A percentile compares a stretch with the other conserved stretches of the same genome.
Evolutionary conservation across 768 basidiomycete genomes (phyloP).

Genomic region (Phaeolepiota aurea): DNA sequence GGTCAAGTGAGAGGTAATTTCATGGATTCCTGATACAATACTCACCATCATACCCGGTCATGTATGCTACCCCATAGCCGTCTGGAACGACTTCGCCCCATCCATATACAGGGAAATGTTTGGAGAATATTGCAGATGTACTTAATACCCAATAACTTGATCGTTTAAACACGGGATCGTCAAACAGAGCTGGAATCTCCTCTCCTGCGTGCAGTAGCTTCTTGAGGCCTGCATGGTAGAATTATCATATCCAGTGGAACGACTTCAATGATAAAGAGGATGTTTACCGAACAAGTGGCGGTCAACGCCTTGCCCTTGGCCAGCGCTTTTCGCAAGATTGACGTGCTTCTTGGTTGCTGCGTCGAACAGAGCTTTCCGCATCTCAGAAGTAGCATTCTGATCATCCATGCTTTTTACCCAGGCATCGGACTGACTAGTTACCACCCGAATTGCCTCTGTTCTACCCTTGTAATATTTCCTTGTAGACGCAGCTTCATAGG

Average conservation of each 20-base stretch:
- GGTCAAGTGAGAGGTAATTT: no score
- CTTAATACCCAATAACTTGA: slow-evolving; percentile 83
- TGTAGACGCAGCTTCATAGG: slow-evolving; percentile 95
- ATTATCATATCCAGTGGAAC: neutral
- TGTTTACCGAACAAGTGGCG: slow-evolving; percentile 75
- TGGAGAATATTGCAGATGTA: slow-evolving; percentile 85
- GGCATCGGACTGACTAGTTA: slow-evolving; percentile 65
- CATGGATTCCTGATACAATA: neutral
- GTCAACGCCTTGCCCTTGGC: slow-evolving; percentile 72
- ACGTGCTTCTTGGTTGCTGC: slow-evolving; percentile 60
- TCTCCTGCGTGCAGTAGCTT: slow-evolving; percentile 57
- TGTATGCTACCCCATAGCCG: slow-evolving; percentile 91
- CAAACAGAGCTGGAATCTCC: slow-evolving; percentile 59
- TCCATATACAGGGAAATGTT: slow-evolving; percentile 77
- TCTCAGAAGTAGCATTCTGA: slow-evolving; percentile 23
- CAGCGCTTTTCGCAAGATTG: slow-evolving; percentile 54
- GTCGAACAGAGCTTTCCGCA: slow-evolving; percentile 45
- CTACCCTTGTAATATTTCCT: slow-evolving; percentile 82
- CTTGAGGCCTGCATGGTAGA: slow-evolving; percentile 48
- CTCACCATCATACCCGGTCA: slow-evolving; percentile 81
- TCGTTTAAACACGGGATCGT: slow-evolving; percentile 65
- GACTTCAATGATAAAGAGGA: neutral
- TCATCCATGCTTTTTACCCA: slow-evolving; percentile 77
- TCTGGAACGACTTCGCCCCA: slow-evolving; percentile 96
- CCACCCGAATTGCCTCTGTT: slow-evolving; percentile 89